Percentiles rank a stretch among this genome's conserved stretches.
These are phyloP conservation scores for Leptographium galeiforme DNA, from an alignment of 2,329 filamentous ascomycete species.

Conservation along the genomic window DNA sequence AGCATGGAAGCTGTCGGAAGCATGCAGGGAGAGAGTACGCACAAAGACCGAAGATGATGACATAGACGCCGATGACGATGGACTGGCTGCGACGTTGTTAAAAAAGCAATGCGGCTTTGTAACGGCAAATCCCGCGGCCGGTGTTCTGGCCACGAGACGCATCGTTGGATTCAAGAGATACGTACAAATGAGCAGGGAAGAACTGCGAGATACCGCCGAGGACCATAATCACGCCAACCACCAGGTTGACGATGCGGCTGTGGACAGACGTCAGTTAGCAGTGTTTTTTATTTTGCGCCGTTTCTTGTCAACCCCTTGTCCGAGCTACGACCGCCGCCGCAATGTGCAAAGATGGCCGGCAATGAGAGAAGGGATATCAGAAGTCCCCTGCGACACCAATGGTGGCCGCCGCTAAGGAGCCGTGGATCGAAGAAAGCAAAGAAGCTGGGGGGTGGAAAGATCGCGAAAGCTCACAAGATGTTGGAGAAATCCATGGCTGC, in stretches of 20 bases:
- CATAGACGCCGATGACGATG: conserved; percentile 72
- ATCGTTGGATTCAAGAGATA: conserved; percentile 10
- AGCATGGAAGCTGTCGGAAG: not conserved
- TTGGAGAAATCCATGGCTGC: conserved; percentile 77
- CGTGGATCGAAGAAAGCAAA: no score
- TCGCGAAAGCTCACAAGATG: conserved; percentile 56
- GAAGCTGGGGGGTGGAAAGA: conserved; percentile 2
- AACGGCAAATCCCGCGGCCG: not conserved
- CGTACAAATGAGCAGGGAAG: conserved; percentile 48
- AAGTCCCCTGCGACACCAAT: not conserved
- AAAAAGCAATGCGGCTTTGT: not conserved
- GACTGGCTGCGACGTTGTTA: conserved; percentile 36
- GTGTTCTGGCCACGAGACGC: no score
- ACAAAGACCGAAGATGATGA: conserved; percentile 84
- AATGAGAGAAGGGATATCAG: not conserved
- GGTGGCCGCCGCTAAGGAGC: no score
- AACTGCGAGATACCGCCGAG: conserved; percentile 69
- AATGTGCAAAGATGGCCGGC: not conserved
- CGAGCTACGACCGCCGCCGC: not conserved
- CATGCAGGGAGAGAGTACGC: conserved; percentile 19
- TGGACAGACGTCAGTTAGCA: conserved; percentile 5
- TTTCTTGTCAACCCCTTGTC: not conserved
- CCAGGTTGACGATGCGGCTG: conserved; percentile 92
- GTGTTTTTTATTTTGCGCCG: not conserved
- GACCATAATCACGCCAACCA: conserved; percentile 73